phyloP scores from a whole-genome alignment of 495 filamentous ascomycete genomes.

The Xylona heveae region DNA sequence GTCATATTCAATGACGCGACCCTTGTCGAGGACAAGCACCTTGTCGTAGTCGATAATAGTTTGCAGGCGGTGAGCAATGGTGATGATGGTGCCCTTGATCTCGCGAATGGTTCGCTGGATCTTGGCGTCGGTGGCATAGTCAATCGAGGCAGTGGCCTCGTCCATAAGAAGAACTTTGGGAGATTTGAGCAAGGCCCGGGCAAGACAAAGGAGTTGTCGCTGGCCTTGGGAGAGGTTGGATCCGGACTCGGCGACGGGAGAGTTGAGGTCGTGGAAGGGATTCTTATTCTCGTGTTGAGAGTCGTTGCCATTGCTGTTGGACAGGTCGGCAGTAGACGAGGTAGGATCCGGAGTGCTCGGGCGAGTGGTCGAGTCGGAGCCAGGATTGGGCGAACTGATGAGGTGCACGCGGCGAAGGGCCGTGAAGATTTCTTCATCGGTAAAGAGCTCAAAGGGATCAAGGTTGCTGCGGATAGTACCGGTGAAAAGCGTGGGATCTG shows the following conservation, averaged over 20 bases:
- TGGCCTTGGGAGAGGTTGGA: conserved; percentile 95
- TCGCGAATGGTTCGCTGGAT: conserved; percentile 92
- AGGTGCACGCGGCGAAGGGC: conserved; percentile 82
- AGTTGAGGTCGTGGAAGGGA: conserved; percentile 73
- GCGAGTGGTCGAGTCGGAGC: conserved; percentile 24
- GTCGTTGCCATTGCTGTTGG: conserved; percentile 11
- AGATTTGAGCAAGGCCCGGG: conserved; percentile 76
- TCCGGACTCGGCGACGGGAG: conserved; percentile 74
- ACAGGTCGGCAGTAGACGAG: conserved; percentile 15
- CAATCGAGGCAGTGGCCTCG: conserved; percentile 94
- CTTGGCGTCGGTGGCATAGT: conserved; percentile 87
- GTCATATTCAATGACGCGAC: conserved; percentile 68
- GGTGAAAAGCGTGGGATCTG: conserved; percentile 85
- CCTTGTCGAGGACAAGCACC: conserved; percentile 89
- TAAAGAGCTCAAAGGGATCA: conserved; percentile 83
- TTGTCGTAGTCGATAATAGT: conserved; percentile 97
- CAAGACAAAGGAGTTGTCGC: conserved; percentile 84
- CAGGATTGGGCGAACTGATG: too few species aligned
- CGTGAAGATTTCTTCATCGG: conserved; percentile 75
- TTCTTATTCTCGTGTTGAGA: conserved; percentile 58
- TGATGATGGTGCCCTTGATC: conserved; percentile 81
- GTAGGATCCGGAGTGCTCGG: conserved; percentile 20
- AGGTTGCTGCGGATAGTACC: conserved; percentile 91
- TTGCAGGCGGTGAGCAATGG: conserved; percentile 92
- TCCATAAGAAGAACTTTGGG: conserved; percentile 96